phyloP scores from a whole-genome alignment of 129 eudicot species.

The Helianthus annuus region DNA sequence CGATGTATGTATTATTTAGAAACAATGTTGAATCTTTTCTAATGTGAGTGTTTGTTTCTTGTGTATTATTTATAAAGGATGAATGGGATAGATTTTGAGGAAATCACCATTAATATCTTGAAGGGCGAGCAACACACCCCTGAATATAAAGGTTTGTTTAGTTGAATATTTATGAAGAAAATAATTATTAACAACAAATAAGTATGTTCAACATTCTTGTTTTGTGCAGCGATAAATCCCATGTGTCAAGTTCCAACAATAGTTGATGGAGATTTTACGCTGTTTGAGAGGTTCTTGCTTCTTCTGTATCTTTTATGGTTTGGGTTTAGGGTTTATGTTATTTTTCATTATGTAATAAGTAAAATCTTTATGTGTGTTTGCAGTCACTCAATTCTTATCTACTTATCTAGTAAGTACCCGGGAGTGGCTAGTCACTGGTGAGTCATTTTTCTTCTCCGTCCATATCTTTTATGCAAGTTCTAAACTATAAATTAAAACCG shows the following conservation, averaged over 20 bases:
- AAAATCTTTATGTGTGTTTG: slow-evolving; percentile 12
- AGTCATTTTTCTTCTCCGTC: slow-evolving; percentile 20
- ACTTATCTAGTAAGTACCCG: slow-evolving; percentile 63
- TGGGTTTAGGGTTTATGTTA: neutral
- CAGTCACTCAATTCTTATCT: slow-evolving; percentile 84
- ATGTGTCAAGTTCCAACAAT: neutral
- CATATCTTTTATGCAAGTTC: neutral
- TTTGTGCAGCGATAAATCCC: neutral
- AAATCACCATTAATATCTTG: slow-evolving; percentile 39
- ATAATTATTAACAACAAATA: too few relatives aligned
- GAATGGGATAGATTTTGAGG: slow-evolving; percentile 74
- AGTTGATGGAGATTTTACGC: too few relatives aligned
- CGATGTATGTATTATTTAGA: neutral
- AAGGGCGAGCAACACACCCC: slow-evolving; percentile 55
- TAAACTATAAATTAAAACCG: neutral
- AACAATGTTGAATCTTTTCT: neutral
- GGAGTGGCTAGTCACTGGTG: slow-evolving; percentile 86
- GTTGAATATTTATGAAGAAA: neutral
- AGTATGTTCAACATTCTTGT: too few relatives aligned
- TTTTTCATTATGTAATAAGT: neutral
- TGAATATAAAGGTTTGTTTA: slow-evolving; percentile 55
- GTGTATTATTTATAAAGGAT: slow-evolving; percentile 36
- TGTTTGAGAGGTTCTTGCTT: neutral
- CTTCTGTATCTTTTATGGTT: neutral
- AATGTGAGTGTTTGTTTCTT: too few relatives aligned